Base-by-base conservation (phyloP, 345 rosid species). In the Syzygium oleosum region DNA sequence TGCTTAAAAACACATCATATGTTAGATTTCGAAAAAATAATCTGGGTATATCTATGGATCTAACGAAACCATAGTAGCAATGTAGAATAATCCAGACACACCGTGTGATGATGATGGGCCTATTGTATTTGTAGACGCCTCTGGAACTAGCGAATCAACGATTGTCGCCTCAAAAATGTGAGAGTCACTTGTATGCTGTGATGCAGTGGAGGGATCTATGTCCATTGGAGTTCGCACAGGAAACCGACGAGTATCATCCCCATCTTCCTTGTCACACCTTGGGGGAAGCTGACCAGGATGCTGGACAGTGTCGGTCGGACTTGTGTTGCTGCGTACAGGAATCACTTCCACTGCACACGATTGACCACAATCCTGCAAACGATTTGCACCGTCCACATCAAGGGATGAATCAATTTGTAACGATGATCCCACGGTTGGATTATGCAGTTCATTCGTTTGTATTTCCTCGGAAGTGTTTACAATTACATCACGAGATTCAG, bases 281-380 rank as follows among this genome's bases (percentile, higher is more conserved):
- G 4, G 73, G 1, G 29, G 0, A 0, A 2, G 4, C 34, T 1
- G 34, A 61, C 4, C 9, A n/a, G 8, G 73, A n/a, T 3, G 34
- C 4, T n/a, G 73, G 73, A 14, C 19, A 7, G 41, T 15, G 41
- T 29, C 14, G 21, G 2, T 29, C 21, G 21, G 21, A n/a, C 41
- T 29, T 6, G 21, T 12, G 0, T 27, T 59, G 68, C 0, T 27
- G 7, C 68, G 0, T 7, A 15, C 11, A 29, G 5, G 2, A 65
- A 4, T 0, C 78, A 16, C 78, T 65, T 0, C 78, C 22, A 0
- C 3, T 4, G 8, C 43, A 8, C 43, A 4, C 1, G 5, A 0
- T 65, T 65, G 78, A 29, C 78, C 7, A 16, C 11, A 29, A 65
- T 65, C 43, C 43, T 15, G 78, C 43, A 31, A 65, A 65, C 22